phyloP scores from a whole-genome alignment of 2,329 filamentous ascomycete species.

The Diaporthe vaccinii region DNA sequence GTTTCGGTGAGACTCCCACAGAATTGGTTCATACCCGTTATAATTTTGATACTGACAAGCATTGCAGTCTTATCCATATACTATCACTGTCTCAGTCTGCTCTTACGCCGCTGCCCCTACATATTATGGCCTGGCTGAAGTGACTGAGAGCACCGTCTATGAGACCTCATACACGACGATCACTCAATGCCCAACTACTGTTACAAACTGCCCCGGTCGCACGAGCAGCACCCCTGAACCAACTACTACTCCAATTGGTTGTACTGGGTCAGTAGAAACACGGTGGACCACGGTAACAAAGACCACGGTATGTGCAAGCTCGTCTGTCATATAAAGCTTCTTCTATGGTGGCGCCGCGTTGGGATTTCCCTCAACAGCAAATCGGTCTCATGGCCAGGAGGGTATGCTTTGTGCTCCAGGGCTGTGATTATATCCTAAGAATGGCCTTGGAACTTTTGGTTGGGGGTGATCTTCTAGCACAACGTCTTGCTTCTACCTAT shows the following conservation, averaged over 20 bases:
- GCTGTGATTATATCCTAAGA: neutral
- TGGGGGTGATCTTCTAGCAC: neutral
- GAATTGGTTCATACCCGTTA: too few relatives aligned
- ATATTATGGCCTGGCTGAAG: constrained; percentile 23
- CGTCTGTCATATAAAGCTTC: neutral
- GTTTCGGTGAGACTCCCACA: constrained; percentile 34
- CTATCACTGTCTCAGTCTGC: constrained; percentile 38
- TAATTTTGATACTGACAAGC: neutral
- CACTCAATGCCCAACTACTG: constrained; percentile 16
- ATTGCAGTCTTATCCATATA: constrained; percentile 41
- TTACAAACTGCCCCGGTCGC: constrained; percentile 36
- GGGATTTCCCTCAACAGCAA: neutral
- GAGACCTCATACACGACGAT: constrained; percentile 29
- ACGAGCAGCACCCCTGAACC: constrained; percentile 8
- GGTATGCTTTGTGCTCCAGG: neutral
- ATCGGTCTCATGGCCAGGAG: neutral
- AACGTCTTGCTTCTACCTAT: neutral
- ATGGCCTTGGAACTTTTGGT: neutral
- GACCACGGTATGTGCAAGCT: constrained; percentile 15
- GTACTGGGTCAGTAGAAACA: constrained; percentile 3
- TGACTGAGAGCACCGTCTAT: constrained; percentile 17
- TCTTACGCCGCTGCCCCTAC: constrained; percentile 15
- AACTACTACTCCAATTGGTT: constrained; percentile 21
- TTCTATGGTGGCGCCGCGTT: too few relatives aligned
- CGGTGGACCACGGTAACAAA: constrained; percentile 8